These are phyloP conservation scores for Excoecaria cochinchinensis DNA, from an alignment of 345 rosid genomes.

Conservation along the genomic window DNA sequence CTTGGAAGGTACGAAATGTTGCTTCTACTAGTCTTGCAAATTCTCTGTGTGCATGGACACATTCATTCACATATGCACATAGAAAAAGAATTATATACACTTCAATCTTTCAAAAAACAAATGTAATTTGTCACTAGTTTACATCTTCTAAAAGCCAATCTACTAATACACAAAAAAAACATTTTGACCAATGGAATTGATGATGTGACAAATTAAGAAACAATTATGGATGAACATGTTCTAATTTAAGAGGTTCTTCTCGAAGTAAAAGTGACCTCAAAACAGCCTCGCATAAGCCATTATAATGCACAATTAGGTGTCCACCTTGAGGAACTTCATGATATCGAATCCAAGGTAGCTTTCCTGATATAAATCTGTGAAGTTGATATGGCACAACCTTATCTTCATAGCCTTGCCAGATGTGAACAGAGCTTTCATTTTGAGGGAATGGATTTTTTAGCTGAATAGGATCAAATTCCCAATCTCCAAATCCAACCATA, in stretches of 20 bases:
- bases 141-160: conserved; percentile 14
- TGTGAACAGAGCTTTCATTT: conserved; percentile 50
- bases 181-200: conserved; percentile 24
- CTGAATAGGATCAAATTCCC: conserved; percentile 82
- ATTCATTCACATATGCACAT: neutral
- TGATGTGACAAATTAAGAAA: conserved; percentile 14
- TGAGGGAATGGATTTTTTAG: conserved; percentile 48
- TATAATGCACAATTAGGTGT: conserved; percentile 76
- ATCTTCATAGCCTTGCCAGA: conserved; percentile 90
- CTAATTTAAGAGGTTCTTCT: conserved; percentile 50
- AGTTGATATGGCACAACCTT: conserved; percentile 79
- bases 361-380: conserved; percentile 55
- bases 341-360: conserved; percentile 74
- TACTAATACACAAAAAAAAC: conserved; percentile 23
- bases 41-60: neutral
- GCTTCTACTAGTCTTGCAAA: neutral
- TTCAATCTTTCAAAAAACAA: conserved; percentile 22
- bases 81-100: conserved; percentile 19
- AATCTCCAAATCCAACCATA: conserved; percentile 55
- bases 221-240: conserved; percentile 32
- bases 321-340: conserved; percentile 91
- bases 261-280: conserved; percentile 64
- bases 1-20: neutral
- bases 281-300: conserved; percentile 65
- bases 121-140: conserved; percentile 10